phyloP scores from a whole-genome alignment of 441 rosid genomes.

The Gossypium davidsonii region DNA sequence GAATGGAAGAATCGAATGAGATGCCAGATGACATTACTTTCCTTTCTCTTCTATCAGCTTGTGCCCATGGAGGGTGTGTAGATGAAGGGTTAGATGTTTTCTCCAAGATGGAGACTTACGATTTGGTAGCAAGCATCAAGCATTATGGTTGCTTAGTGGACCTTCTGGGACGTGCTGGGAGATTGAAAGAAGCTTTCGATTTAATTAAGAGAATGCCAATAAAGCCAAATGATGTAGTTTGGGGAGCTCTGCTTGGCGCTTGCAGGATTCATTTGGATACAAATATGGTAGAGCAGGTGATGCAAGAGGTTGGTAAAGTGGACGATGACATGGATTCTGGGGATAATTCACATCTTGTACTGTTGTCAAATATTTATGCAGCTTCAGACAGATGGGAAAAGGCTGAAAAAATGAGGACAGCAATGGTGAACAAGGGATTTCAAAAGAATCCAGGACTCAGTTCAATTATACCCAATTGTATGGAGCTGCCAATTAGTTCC shows the following conservation, averaged over 20 bases:
- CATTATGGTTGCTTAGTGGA: constrained; percentile 43
- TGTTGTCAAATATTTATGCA: constrained; percentile 38
- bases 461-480: constrained; percentile 10
- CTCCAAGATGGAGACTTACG: constrained; percentile 29
- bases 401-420: constrained; percentile 30
- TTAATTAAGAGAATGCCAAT: constrained; percentile 31
- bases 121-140: constrained; percentile 20
- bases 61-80: constrained; percentile 36
- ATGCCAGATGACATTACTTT: constrained; percentile 31
- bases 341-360: constrained; percentile 26
- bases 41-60: constrained; percentile 31
- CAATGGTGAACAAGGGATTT: constrained; percentile 24
- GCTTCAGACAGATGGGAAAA: constrained; percentile 35
- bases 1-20: constrained; percentile 31
- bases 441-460: constrained; percentile 31
- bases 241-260: constrained; percentile 43
- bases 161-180: constrained; percentile 34
- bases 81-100: constrained; percentile 34
- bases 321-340: constrained; percentile 4
- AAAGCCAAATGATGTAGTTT: constrained; percentile 32
- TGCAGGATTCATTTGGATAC: constrained; percentile 26
- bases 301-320: constrained; percentile 20
- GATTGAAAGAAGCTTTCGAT: constrained; percentile 30
- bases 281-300: constrained; percentile 29
- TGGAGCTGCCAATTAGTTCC: neutral